Evolutionary conservation across 106 monocot genomes (phyloP), one percentile per base, ranked within the genome.

Genomic region (Cymbidium sinense): DNA sequence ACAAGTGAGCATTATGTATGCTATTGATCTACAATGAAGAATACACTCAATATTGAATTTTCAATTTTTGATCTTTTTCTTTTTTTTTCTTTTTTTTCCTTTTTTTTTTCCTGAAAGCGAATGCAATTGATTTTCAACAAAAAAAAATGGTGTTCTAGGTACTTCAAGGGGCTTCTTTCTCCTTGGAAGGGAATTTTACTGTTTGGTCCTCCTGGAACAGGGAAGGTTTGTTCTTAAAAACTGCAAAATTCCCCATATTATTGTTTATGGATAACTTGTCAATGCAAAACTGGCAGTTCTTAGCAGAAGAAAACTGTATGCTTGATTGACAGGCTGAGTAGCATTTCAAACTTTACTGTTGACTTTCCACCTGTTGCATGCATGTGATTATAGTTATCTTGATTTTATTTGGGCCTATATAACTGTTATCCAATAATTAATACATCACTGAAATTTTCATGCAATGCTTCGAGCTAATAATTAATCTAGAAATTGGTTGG

Each of bases 151-250:
- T 61, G 75, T 85, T 3, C 77, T 67, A 92, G 92, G 85, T 92
- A 92, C 70, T 92, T 92, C 64, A 92, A 89, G 75, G 92, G 92
- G 43, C 85, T 92, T 81, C 84, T 92, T 44, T 92, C 92, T 31
- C 92, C 92, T 64, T 92, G 89, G 92, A 92, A 92, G 77, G 92
- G 92, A 58, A 89, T 92, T 72, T 84, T 92, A 74, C 89, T 92
- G 21, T 92, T 92, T 84, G 92, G 89, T 8, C 92, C 92, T 78
- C 87, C 92, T 36, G 92, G 92, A 70, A 92, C 92, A 43, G 92
- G 92, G 35, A 92, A 92, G 92, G 92, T 92, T 74, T 61, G 83
- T 79, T 64, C 44, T 41, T 27, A 9, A 27, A 11, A 43, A 47
- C 74, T 28, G 27, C 6, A n/a, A 28, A 43, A 12, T 74, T 44